Conservation (phyloP, 345 rosid species). For the Brassica rapa region DNA sequence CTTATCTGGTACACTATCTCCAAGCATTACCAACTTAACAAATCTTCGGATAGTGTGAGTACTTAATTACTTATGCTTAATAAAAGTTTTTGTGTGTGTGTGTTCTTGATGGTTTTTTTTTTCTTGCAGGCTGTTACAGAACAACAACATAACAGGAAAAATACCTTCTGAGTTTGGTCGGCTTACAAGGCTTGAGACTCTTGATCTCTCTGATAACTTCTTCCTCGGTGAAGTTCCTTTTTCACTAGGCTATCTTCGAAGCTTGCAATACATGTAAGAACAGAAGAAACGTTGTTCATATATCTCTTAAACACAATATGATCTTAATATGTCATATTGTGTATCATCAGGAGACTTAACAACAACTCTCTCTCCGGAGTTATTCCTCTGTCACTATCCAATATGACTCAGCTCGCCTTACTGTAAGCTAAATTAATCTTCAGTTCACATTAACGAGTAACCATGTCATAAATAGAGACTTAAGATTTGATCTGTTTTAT, state of each 20-base stretch:
- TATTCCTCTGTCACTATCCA: constrained; percentile 69
- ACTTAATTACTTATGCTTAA: neutral
- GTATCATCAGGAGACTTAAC: constrained; percentile 72
- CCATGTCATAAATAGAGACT: neutral
- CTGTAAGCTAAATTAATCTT: constrained; percentile 56
- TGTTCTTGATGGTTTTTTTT: constrained; percentile 9
- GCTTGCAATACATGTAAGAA: constrained; percentile 85
- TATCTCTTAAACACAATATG: neutral
- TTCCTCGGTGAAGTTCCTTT: constrained; percentile 69
- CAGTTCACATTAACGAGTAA: neutral
- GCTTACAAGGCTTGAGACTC: constrained; percentile 76
- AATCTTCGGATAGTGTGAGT: constrained; percentile 84
- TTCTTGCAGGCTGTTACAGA: constrained; percentile 67
- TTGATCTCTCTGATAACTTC: constrained; percentile 85
- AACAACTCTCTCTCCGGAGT: constrained; percentile 82
- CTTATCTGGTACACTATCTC: constrained; percentile 81
- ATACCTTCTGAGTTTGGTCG: constrained; percentile 74
- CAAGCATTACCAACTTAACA: constrained; percentile 85
- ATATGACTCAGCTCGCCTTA: constrained; percentile 84
- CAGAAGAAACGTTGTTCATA: neutral
- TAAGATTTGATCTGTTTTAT: constrained; percentile 23
- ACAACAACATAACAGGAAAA: constrained; percentile 90
- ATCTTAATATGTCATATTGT: constrained; percentile 11
- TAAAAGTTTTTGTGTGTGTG: neutral
- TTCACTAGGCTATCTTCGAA: constrained; percentile 61